Base-by-base conservation (phyloP, 768 basidiomycete species). In the Suillus sp. region DNA sequence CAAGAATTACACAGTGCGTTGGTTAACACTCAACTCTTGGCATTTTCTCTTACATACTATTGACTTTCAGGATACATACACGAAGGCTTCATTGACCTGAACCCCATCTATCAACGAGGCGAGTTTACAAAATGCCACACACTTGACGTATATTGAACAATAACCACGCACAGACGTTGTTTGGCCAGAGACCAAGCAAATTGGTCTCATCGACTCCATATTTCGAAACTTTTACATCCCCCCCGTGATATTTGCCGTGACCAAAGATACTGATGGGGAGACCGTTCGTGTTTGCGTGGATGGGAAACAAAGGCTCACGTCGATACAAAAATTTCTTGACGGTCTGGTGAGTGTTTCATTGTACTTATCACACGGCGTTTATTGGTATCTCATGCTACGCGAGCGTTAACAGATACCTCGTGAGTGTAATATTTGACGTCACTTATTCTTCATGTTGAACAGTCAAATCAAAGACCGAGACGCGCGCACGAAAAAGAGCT, bases 31-130 rank as follows among this genome's bases (percentile, higher is more conserved):
- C 14, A 40, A 57, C 10, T 57, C 38, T 7, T 57, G 56, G 25
- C 25, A 20, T 27, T 13, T 22, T 27, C 38, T 38, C 55, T 57
- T 40, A 57, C 38, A 57, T 27, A 40, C 37, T 30, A 9, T 57
- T 27, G 37, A 27, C 25, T 27, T n/a, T 40, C 50, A 35, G 32
- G 50, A 40, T 61, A 91, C 38, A 90, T 92, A 62, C 89, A 91
- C 70, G 83, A 88, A 40, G 89, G 89, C 5, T 75, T 74, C 0
- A 89, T 93, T 60, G 88, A 92, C 70, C 75, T 93, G 30, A 83
- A 86, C 59, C 90, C 91, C 0, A 76, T 84, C 22, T 92, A 91
- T 70, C 90, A 92, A 71, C 78, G 90, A 81, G 90, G 90, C 86
- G 60, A 62, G 78, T 68, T 1, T 42, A 27, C 18, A 50, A 1